Evolutionary conservation across 1,139 yeast genomes (phyloP).

Genomic region (Diutina scorzettiae): DNA sequence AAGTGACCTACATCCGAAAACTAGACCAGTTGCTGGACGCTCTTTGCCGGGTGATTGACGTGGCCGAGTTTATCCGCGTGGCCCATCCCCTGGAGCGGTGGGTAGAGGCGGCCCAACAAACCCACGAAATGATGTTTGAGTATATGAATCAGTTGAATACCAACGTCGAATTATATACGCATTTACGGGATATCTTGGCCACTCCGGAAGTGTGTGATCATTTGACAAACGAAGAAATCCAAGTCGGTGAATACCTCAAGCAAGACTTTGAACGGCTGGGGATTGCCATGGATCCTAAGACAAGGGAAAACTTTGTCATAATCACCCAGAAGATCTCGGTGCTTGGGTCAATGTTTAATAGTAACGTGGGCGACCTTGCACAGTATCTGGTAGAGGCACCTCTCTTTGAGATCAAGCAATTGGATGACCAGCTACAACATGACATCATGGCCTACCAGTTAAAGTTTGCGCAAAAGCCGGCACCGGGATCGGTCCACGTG

Average conservation of each 20-base stretch:
- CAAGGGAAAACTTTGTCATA: slow-evolving; percentile 60
- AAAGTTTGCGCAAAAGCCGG: slow-evolving; percentile 9
- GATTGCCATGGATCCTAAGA: slow-evolving; percentile 61
- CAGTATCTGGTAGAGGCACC: slow-evolving; percentile 25
- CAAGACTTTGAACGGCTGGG: slow-evolving; percentile 91
- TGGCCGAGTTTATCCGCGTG: slow-evolving; percentile 85
- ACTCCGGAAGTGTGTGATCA: slow-evolving; percentile 23
- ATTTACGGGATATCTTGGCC: slow-evolving; percentile 43
- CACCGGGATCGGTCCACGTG: slow-evolving; percentile 21
- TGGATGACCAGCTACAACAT: slow-evolving; percentile 15
- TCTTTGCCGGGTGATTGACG: slow-evolving; percentile 84
- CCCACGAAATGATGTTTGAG: slow-evolving; percentile 84
- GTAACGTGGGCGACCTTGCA: slow-evolving; percentile 38
- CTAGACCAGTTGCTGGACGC: slow-evolving; percentile 82
- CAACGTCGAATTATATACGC: slow-evolving; percentile 57
- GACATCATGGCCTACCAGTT: slow-evolving; percentile 20
- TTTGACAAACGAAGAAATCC: slow-evolving; percentile 59
- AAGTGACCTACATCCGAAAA: slow-evolving; percentile 43
- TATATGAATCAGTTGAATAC: slow-evolving; percentile 91
- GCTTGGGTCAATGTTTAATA: slow-evolving; percentile 67
- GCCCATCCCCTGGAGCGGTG: slow-evolving; percentile 70
- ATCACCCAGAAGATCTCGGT: slow-evolving; percentile 74
- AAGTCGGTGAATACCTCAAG: slow-evolving; percentile 69
- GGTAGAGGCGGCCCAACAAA: slow-evolving; percentile 72
- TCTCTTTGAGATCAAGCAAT: slow-evolving; percentile 19